phyloP scores from a whole-genome alignment of 805 yeast genomes.

The Ogataea pilisensis region DNA sequence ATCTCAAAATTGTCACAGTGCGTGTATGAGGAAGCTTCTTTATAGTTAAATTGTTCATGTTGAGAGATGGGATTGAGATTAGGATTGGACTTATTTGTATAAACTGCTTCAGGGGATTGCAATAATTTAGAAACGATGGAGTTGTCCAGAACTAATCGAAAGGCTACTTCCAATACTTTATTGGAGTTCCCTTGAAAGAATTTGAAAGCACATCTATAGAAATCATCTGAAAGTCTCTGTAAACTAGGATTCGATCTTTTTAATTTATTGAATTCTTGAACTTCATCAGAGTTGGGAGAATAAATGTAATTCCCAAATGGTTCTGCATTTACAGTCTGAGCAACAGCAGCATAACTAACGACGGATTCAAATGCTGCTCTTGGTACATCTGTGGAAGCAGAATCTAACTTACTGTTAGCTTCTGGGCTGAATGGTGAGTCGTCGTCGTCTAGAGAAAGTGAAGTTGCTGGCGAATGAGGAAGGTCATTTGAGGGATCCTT shows the following conservation, averaged over 20 bases:
- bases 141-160: conserved; percentile 21
- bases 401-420: too few relatives aligned
- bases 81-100: neutral
- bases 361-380: neutral
- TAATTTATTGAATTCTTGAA: conserved; percentile 32
- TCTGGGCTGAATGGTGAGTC: too few relatives aligned
- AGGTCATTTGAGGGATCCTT: conserved; percentile 1
- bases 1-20: neutral
- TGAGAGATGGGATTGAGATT: neutral
- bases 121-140: neutral
- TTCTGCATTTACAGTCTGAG: neutral
- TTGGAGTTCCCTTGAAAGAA: conserved; percentile 43
- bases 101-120: neutral
- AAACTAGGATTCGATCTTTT: conserved; percentile 34
- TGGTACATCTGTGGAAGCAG: neutral
- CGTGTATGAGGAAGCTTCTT: neutral
- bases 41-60: neutral
- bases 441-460: too few relatives aligned
- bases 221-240: conserved; percentile 33
- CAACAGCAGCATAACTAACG: neutral
- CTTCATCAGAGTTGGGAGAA: conserved; percentile 22
- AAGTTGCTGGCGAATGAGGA: too few relatives aligned
- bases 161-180: conserved; percentile 35
- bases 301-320: conserved; percentile 11
- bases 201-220: conserved; percentile 35